Percentiles rank a stretch among this genome's conserved stretches.
Evolutionary conservation across 1,284 basidiomycete species (phyloP).

Genomic region (Apiotrichum mycotoxinovorans): DNA sequence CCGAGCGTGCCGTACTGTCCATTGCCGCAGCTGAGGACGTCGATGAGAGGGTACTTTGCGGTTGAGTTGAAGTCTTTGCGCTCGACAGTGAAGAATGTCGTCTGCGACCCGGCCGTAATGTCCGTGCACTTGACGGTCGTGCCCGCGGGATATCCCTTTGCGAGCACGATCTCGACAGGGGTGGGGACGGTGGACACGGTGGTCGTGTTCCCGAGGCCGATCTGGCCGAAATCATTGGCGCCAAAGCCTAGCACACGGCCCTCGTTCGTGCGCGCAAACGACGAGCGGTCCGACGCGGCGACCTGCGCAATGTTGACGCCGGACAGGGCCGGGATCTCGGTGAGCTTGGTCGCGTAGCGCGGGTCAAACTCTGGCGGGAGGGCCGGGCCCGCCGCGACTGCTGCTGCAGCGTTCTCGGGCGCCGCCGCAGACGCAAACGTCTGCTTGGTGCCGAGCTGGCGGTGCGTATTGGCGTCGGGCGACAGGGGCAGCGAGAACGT

Average conservation of each 20-base stretch:
- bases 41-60: constrained; percentile 52
- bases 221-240: constrained; percentile 78
- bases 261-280: constrained; percentile 64
- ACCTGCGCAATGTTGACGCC: constrained; percentile 66
- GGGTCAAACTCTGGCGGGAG: constrained; percentile 53
- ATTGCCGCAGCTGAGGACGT: constrained; percentile 78
- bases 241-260: constrained; percentile 87
- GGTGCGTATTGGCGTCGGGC: constrained; percentile 72
- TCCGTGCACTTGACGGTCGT: constrained; percentile 62
- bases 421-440: constrained; percentile 55
- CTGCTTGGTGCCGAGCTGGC: constrained; percentile 76
- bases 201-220: constrained; percentile 71
- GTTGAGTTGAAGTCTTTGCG: constrained; percentile 42
- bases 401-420: constrained; percentile 33
- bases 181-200: constrained; percentile 69
- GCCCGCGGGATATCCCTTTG: constrained; percentile 55
- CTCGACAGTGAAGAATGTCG: constrained; percentile 71
- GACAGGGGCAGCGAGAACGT: constrained; percentile 76
- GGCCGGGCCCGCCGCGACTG: constrained; percentile 29
- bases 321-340: constrained; percentile 73
- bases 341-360: constrained; percentile 68
- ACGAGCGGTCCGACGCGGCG: constrained; percentile 68
- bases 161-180: constrained; percentile 78
- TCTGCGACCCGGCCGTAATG: constrained; percentile 59
- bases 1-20: constrained; percentile 79